phyloP scores from a whole-genome alignment of 2,329 filamentous ascomycete species.

The Gaeumannomyces tritici region DNA sequence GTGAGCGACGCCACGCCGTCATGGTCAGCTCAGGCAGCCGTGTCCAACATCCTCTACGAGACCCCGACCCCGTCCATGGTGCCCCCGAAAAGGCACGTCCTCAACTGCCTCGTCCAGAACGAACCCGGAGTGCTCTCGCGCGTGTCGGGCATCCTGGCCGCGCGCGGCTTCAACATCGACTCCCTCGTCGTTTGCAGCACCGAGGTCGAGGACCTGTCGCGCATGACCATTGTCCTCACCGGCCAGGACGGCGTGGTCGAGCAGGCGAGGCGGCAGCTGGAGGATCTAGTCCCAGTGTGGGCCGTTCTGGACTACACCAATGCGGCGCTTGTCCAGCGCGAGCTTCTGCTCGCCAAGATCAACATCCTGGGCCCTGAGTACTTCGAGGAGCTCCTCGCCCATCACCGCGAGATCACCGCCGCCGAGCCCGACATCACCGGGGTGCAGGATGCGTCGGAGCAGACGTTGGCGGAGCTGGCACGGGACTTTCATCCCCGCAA shows the following conservation, averaged over 20 bases:
- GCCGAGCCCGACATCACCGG: conserved; percentile 36
- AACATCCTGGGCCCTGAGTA: conserved; percentile 96
- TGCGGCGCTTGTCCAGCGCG: conserved; percentile 87
- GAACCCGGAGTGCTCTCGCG: conserved; percentile 95
- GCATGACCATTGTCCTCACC: conserved; percentile 97
- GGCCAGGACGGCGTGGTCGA: conserved; percentile 96
- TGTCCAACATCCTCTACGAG: conserved; percentile 98
- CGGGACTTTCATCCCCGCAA: conserved; percentile 85
- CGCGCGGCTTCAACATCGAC: conserved; percentile 98
- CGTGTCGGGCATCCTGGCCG: conserved; percentile 90
- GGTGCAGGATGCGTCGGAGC: conserved; percentile 22
- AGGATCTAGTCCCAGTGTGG: conserved; percentile 97
- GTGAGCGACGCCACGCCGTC: conserved; percentile 65
- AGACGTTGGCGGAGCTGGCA: conserved; percentile 34
- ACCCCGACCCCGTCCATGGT: conserved; percentile 75
- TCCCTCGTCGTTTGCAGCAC: conserved; percentile 96
- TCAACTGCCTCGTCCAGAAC: conserved; percentile 98
- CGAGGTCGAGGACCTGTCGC: conserved; percentile 90
- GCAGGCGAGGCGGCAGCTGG: conserved; percentile 87
- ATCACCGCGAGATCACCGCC: conserved; percentile 79
- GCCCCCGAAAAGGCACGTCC: conserved; percentile 86
- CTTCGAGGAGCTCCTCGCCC: conserved; percentile 91
- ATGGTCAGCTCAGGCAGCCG: conserved; percentile 87
- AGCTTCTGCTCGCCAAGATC: conserved; percentile 90
- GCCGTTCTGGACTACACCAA: conserved; percentile 94